Conservation (phyloP, 768 basidiomycete genomes). For the Hemileccinum rubropunctum region DNA sequence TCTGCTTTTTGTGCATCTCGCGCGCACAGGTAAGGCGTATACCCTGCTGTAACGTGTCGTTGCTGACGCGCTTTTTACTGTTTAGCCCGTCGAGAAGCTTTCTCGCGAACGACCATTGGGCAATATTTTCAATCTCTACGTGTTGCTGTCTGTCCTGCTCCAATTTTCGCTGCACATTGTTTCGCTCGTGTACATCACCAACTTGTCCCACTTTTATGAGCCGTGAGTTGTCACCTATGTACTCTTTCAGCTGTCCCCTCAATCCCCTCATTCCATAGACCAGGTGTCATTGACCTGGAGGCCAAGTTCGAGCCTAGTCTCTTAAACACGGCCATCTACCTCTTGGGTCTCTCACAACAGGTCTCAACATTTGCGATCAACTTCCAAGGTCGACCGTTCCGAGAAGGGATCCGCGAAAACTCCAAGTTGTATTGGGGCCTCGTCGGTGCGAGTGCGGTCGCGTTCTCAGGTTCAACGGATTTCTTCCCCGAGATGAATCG, state of each 20-base stretch:
- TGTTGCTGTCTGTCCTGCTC: constrained; percentile 83
- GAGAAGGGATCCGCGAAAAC: constrained; percentile 97
- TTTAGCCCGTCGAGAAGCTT: constrained; percentile 96
- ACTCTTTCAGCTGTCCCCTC: background rate
- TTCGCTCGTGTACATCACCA: constrained; percentile 90
- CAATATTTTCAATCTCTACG: constrained; percentile 97
- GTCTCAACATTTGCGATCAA: constrained; percentile 99
- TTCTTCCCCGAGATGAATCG: constrained; percentile 93
- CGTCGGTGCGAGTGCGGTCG: constrained; percentile 83
- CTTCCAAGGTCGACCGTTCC: constrained; percentile 98
- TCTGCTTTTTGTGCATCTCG: constrained; percentile 98
- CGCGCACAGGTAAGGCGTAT: constrained; percentile 76
- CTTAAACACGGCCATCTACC: constrained; percentile 95
- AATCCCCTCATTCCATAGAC: constrained; percentile 34
- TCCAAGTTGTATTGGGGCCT: constrained; percentile 91
- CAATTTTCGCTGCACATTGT: constrained; percentile 95
- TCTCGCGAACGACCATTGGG: constrained; percentile 90
- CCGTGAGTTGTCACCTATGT: constrained; percentile 48
- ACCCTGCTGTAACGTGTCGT: background rate
- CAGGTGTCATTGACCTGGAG: constrained; percentile 84
- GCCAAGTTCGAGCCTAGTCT: constrained; percentile 95
- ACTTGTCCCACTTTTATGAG: constrained; percentile 74
- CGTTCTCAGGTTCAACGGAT: constrained; percentile 91
- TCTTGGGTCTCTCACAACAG: constrained; percentile 93
- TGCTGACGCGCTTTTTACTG: constrained; percentile 23